These are phyloP conservation scores for Arthroderma uncinatum DNA, from an alignment of 2,329 filamentous ascomycete genomes.

Conservation along the genomic window DNA sequence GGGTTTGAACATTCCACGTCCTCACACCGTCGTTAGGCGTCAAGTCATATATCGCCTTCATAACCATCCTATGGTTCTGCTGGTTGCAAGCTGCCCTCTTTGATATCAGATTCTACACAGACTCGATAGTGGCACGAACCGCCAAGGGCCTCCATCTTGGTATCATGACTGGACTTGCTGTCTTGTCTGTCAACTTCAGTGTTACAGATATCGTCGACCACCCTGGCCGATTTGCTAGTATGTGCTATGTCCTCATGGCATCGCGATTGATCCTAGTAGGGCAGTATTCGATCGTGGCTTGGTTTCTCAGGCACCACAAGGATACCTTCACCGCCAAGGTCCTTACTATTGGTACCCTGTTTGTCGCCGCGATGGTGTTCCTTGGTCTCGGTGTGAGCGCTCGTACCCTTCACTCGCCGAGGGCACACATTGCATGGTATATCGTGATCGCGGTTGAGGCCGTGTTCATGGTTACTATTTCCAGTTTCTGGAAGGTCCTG, in stretches of 20 bases:
- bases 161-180: slow-evolving; percentile 54
- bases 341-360: background rate
- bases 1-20: background rate
- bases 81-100: slow-evolving; percentile 55
- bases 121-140: slow-evolving; percentile 52
- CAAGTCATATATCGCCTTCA: slow-evolving; percentile 42
- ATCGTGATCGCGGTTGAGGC: slow-evolving; percentile 41
- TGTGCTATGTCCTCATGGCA: slow-evolving; percentile 37
- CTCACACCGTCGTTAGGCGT: slow-evolving; percentile 22
- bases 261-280: slow-evolving; percentile 43
- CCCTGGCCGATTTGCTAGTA: slow-evolving; percentile 26
- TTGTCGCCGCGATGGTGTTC: background rate
- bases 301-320: slow-evolving; percentile 20
- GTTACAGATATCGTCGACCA: background rate
- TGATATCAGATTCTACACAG: slow-evolving; percentile 54
- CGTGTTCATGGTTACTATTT: slow-evolving; percentile 37
- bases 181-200: slow-evolving; percentile 41
- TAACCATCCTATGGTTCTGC: slow-evolving; percentile 54
- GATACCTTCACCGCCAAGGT: slow-evolving; percentile 18
- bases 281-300: slow-evolving; percentile 40
- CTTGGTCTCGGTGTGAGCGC: background rate
- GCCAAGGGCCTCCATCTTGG: slow-evolving; percentile 51
- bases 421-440: slow-evolving; percentile 39
- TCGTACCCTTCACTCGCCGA: background rate
- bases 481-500: slow-evolving; percentile 21